Percentiles rank a stretch among this genome's conserved stretches.
Evolutionary conservation across 108 stramenopile species (phyloP).

Genomic region (Chaetoceros muelleri): DNA sequence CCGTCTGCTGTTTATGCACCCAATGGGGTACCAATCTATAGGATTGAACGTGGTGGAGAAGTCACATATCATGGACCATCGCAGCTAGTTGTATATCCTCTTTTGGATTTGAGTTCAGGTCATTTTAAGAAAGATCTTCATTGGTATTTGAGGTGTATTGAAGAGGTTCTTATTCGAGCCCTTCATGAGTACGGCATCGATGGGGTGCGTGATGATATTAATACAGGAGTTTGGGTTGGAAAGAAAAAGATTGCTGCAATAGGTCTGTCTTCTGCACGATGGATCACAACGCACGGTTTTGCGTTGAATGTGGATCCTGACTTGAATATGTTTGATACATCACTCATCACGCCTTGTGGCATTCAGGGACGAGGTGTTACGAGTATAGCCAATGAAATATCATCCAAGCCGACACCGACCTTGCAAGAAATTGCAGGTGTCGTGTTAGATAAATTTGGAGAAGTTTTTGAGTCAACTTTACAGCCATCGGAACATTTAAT

Average conservation of each 20-base stretch:
- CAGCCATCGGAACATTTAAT: too few species aligned
- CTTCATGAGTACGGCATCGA: constrained; percentile 48
- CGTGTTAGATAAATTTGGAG: constrained; percentile 16
- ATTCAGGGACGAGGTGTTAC: constrained; percentile 77
- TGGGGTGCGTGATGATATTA: constrained; percentile 42
- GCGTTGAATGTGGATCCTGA: constrained; percentile 91
- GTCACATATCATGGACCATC: constrained; percentile 98
- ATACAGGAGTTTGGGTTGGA: constrained; percentile 79
- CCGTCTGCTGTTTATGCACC: constrained; percentile 55
- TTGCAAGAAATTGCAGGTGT: constrained; percentile 21
- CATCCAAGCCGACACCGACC: constrained; percentile 2
- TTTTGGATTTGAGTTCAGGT: constrained; percentile 63
- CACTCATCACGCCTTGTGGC: constrained; percentile 64
- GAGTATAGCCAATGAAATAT: constrained; percentile 32
- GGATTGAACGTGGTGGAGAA: constrained; percentile 95
- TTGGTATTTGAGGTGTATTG: constrained; percentile 88
- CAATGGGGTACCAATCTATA: constrained; percentile 64
- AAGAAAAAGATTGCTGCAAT: constrained; percentile 86
- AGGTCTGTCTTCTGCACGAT: constrained; percentile 81
- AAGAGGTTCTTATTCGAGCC: constrained; percentile 83
- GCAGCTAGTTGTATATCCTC: constrained; percentile 92
- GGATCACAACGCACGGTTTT: constrained; percentile 97
- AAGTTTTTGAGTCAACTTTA: too few species aligned
- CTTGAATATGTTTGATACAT: constrained; percentile 65
- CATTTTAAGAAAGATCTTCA: constrained; percentile 80